Percentiles rank a stretch among this genome's conserved stretches.
phyloP scores from a whole-genome alignment of 352 stramenopile genomes.

The Phytophthora fragariaefolia region DNA sequence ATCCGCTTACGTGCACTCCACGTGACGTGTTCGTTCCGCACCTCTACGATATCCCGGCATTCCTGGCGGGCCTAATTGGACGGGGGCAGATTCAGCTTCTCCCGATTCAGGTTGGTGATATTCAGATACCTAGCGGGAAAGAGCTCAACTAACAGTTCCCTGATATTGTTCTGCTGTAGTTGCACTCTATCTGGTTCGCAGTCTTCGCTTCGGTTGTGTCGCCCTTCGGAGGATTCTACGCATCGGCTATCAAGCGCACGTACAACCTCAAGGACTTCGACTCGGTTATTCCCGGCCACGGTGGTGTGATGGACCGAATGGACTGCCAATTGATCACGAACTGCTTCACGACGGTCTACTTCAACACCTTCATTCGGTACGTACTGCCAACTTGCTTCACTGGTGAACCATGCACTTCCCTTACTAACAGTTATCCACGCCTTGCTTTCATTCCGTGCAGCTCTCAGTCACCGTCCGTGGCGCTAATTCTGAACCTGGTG shows the following conservation, averaged over 20 bases:
- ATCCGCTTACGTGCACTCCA: slow-evolving; percentile 70
- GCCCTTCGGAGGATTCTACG: slow-evolving; percentile 99
- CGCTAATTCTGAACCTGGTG: slow-evolving; percentile 81
- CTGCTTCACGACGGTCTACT: slow-evolving; percentile 97
- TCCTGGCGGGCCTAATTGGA: slow-evolving; percentile 84
- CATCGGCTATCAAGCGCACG: slow-evolving; percentile 98
- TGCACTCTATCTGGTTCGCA: slow-evolving; percentile 97
- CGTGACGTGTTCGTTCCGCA: slow-evolving; percentile 67
- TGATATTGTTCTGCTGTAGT: slow-evolving; percentile 47
- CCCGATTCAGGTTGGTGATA: slow-evolving; percentile 76
- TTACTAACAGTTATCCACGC: slow-evolving; percentile 7
- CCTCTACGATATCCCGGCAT: slow-evolving; percentile 68
- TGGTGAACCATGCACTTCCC: background rate
- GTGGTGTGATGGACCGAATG: slow-evolving; percentile 97
- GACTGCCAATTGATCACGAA: slow-evolving; percentile 97
- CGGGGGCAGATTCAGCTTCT: slow-evolving; percentile 81
- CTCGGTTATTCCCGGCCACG: slow-evolving; percentile 98
- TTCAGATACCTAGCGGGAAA: background rate
- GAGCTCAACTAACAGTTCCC: background rate
- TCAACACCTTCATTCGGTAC: slow-evolving; percentile 96
- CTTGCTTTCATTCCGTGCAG: slow-evolving; percentile 31
- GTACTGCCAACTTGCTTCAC: slow-evolving; percentile 3
- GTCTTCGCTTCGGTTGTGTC: slow-evolving; percentile 98
- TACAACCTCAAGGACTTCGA: slow-evolving; percentile 99
- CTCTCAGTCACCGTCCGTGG: slow-evolving; percentile 65